Conservation (phyloP, 202 grass and related monocot species). For the Carex arenaria region DNA sequence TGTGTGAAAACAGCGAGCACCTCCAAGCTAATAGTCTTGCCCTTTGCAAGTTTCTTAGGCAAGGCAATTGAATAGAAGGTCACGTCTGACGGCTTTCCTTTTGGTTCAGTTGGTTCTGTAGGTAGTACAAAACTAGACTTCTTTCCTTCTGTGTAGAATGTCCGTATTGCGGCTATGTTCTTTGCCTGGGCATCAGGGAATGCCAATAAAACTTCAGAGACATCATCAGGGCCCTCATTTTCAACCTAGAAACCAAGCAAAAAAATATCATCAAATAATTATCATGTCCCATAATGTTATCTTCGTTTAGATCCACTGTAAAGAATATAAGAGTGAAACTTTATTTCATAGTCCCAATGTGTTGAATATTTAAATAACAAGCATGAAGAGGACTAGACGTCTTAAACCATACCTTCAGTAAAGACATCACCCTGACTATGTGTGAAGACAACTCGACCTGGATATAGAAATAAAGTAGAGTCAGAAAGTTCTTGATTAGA, state of each 20-base stretch:
- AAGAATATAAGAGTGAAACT: neutral
- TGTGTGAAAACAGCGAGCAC: slow-evolving; percentile 64
- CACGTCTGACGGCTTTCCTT: slow-evolving; percentile 56
- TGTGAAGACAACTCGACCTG: slow-evolving; percentile 97
- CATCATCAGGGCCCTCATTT: slow-evolving; percentile 55
- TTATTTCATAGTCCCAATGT: neutral
- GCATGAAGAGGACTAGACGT: neutral
- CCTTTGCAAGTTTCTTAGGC: slow-evolving; percentile 65
- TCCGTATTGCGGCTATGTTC: slow-evolving; percentile 77
- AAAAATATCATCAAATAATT: neutral
- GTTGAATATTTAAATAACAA: neutral
- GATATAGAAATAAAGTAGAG: slow-evolving; percentile 15
- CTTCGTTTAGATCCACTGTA: neutral
- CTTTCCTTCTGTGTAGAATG: slow-evolving; percentile 65
- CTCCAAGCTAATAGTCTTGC: slow-evolving; percentile 60
- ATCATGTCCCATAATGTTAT: neutral
- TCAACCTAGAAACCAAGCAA: slow-evolving; percentile 46
- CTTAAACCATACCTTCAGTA: slow-evolving; percentile 56
- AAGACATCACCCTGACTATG: slow-evolving; percentile 69
- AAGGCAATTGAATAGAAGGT: slow-evolving; percentile 75
- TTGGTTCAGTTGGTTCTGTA: slow-evolving; percentile 53
- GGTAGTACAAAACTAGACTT: slow-evolving; percentile 49
- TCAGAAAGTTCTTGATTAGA: slow-evolving; percentile 21
- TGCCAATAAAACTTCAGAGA: slow-evolving; percentile 75
- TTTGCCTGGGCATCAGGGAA: slow-evolving; percentile 77